Evolutionary conservation across 1,139 yeast species (phyloP).

Genomic region (Suhomyces bolitotheri): DNA sequence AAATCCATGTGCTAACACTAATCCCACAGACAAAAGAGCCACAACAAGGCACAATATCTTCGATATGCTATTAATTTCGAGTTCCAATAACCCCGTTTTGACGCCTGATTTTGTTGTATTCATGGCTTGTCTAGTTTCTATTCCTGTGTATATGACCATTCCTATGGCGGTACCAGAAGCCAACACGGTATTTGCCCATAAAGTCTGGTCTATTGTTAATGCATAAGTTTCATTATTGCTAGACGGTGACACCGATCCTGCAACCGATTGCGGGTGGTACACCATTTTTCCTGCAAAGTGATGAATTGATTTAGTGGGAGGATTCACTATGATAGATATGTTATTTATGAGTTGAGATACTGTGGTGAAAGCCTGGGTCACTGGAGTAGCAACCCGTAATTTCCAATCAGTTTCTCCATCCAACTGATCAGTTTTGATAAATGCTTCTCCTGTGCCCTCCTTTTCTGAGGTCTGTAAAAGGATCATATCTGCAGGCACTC

Average conservation of each 20-base stretch:
- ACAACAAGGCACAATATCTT: constrained; percentile 89
- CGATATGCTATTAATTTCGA: constrained; percentile 86
- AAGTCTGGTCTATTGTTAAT: constrained; percentile 81
- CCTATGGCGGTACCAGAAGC: constrained; percentile 94
- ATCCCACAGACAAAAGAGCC: constrained; percentile 68
- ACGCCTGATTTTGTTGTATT: constrained; percentile 90
- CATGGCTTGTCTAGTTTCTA: constrained; percentile 91
- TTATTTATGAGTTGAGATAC: constrained; percentile 34
- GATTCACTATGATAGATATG: constrained; percentile 63
- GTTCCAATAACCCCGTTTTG: constrained; percentile 84
- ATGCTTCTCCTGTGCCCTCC: constrained; percentile 74
- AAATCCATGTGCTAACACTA: constrained; percentile 82
- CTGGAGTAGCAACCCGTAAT: constrained; percentile 69
- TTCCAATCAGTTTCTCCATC: constrained; percentile 99
- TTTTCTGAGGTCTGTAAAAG: constrained; percentile 79
- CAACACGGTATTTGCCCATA: constrained; percentile 97
- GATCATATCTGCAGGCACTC: constrained; percentile 93
- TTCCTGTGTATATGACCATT: constrained; percentile 85
- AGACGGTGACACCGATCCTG: constrained; percentile 21
- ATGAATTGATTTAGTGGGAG: constrained; percentile 85
- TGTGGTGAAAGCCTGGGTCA: constrained; percentile 61
- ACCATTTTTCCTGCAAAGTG: constrained; percentile 72
- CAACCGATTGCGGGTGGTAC: constrained; percentile 33
- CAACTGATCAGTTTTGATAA: constrained; percentile 93
- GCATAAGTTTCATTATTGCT: constrained; percentile 57